These are phyloP conservation scores for Hypomontagnella submonticulosa DNA, from an alignment of 495 filamentous ascomycete genomes.

Conservation along the genomic window DNA sequence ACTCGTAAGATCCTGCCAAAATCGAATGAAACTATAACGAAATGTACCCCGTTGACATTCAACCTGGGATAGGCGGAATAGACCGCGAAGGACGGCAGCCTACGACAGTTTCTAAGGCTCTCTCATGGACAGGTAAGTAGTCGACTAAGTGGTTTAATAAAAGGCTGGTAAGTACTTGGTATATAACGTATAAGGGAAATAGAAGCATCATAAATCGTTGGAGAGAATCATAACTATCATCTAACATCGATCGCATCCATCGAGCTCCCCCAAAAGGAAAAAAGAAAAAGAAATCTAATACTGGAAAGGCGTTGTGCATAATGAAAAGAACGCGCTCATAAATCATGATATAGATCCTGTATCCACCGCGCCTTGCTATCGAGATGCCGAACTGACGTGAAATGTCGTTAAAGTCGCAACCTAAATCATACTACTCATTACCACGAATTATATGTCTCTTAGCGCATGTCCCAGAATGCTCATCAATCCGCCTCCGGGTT, in stretches of 20 bases:
- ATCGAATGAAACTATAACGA: too few species aligned
- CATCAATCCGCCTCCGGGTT: conserved; percentile 13
- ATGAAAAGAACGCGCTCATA: too few species aligned
- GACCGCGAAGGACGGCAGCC: too few species aligned
- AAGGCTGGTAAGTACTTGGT: too few species aligned
- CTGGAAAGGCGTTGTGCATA: background rate
- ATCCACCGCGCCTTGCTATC: background rate
- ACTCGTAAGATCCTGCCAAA: too few species aligned
- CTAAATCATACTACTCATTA: background rate
- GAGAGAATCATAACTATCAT: conserved; percentile 3
- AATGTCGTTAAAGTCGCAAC: conserved; percentile 1
- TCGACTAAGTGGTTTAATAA: too few species aligned
- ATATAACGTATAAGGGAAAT: background rate
- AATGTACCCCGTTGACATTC: too few species aligned
- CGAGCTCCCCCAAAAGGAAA: background rate
- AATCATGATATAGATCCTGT: too few species aligned
- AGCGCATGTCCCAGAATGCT: conserved; percentile 21
- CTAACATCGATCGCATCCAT: background rate
- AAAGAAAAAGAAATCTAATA: conserved; percentile 1
- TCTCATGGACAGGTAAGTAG: too few species aligned
- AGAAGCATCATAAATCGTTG: conserved; percentile 14
- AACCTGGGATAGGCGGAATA: too few species aligned
- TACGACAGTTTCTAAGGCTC: too few species aligned
- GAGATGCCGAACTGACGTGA: background rate
- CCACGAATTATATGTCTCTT: conserved; percentile 23